Percentiles rank a stretch among this genome's conserved stretches.
These are phyloP conservation scores for Exserohilum rostratum DNA, from an alignment of 2,329 filamentous ascomycete genomes.

Conservation along the genomic window DNA sequence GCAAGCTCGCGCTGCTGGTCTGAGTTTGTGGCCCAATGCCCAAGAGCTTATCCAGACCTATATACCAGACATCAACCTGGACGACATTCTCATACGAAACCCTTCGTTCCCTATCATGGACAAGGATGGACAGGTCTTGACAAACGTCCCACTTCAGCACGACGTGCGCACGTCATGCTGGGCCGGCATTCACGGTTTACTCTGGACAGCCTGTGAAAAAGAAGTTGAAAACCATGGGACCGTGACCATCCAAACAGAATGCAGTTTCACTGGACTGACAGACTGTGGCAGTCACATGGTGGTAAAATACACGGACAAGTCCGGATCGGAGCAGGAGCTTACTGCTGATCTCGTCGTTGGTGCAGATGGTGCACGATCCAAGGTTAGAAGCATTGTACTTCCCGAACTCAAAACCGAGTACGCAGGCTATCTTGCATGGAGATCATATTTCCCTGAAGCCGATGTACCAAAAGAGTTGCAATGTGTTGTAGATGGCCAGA, in stretches of 20 bases:
- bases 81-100: constrained; percentile 14
- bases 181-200: constrained; percentile 16
- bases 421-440: constrained; percentile 28
- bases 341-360: constrained; percentile 22
- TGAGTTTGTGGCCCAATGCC: constrained; percentile 22
- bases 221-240: background rate
- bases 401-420: constrained; percentile 19
- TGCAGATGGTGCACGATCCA: constrained; percentile 25
- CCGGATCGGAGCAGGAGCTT: background rate
- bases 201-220: constrained; percentile 15
- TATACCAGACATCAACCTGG: constrained; percentile 8
- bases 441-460: constrained; percentile 16
- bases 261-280: constrained; percentile 6
- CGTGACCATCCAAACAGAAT: constrained; percentile 9
- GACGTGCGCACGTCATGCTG: constrained; percentile 24
- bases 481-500: constrained; percentile 6
- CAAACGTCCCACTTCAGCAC: constrained; percentile 3
- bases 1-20: constrained; percentile 22
- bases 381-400: constrained; percentile 15
- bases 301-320: constrained; percentile 4
- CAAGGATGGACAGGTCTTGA: constrained; percentile 11
- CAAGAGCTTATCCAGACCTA: constrained; percentile 19
- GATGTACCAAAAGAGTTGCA: constrained; percentile 13
- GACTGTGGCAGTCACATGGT: constrained; percentile 9
- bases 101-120: constrained; percentile 15